A percentile compares a stretch with the other conserved stretches of the same genome.
These are phyloP conservation scores for Basipetospora chlamydospora DNA, from an alignment of 2,329 filamentous ascomycete species.

Conservation along the genomic window DNA sequence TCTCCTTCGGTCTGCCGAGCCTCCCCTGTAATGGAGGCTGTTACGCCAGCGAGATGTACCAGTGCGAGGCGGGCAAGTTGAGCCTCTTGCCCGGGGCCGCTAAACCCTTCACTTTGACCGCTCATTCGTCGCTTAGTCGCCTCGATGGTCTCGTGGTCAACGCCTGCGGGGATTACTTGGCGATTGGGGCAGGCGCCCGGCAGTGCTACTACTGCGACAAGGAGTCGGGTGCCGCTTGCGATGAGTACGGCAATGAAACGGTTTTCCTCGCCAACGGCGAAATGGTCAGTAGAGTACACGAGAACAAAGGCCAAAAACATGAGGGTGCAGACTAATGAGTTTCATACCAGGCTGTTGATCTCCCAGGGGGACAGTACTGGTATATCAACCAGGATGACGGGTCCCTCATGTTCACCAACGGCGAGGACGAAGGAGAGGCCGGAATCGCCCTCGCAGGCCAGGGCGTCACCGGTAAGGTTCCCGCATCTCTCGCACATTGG, in stretches of 20 bases:
- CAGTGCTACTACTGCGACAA: slow-evolving; percentile 1
- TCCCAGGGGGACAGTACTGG: slow-evolving; percentile 4
- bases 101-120: slow-evolving; percentile 2
- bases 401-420: slow-evolving; percentile 2
- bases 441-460: background rate
- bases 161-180: slow-evolving; percentile 5
- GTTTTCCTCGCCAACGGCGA: slow-evolving; percentile 1
- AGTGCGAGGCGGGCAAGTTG: slow-evolving; percentile 1
- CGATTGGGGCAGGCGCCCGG: slow-evolving; percentile 2
- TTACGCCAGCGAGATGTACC: slow-evolving; percentile 5
- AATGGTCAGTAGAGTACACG: slow-evolving; percentile 5
- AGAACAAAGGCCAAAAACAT: background rate
- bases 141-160: slow-evolving; percentile 1
- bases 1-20: slow-evolving; percentile 3
- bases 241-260: slow-evolving; percentile 2
- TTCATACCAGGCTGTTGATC: slow-evolving; percentile 1
- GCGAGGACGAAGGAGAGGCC: slow-evolving; percentile 1
- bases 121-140: background rate
- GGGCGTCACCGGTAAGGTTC: background rate
- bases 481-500: background rate
- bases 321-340: background rate
- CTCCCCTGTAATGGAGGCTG: slow-evolving; percentile 3
- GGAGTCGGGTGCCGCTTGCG: background rate
- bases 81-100: background rate
- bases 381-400: slow-evolving; percentile 2